These are phyloP conservation scores for Xerocomellus intermedius DNA, from an alignment of 768 basidiomycete genomes.

Conservation along the genomic window DNA sequence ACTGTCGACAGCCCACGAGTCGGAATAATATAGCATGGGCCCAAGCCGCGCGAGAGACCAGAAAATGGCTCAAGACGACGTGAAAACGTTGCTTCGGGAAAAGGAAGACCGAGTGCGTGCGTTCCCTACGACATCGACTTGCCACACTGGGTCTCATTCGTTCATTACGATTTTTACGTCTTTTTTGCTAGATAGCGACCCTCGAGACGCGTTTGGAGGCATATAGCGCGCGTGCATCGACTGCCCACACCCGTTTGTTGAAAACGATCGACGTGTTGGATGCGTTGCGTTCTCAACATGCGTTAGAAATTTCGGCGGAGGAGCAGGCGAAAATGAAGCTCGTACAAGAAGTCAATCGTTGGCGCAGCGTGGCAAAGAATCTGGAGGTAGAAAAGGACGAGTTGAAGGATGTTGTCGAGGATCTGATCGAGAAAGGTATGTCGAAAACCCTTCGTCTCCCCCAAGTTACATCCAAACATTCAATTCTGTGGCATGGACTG, in stretches of 20 bases:
- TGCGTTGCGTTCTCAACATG: constrained; percentile 38
- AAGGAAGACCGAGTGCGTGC: constrained; percentile 29
- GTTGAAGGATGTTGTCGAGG: constrained; percentile 49
- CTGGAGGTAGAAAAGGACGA: constrained; percentile 52
- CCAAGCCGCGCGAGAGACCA: constrained; percentile 21
- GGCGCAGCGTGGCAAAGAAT: constrained; percentile 30
- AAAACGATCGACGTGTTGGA: constrained; percentile 53
- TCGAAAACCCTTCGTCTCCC: not conserved
- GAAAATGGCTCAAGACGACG: constrained; percentile 19
- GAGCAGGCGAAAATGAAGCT: constrained; percentile 35
- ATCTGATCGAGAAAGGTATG: constrained; percentile 61
- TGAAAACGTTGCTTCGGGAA: constrained; percentile 17
- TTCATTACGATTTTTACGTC: not conserved
- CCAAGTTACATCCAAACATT: not conserved
- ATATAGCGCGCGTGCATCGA: constrained; percentile 39
- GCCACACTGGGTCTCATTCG: not conserved
- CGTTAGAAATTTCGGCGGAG: constrained; percentile 38
- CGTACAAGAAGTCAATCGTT: constrained; percentile 38
- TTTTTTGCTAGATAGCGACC: constrained; percentile 22
- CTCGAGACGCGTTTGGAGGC: constrained; percentile 36
- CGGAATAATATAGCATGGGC: constrained; percentile 21
- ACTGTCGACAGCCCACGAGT: not conserved
- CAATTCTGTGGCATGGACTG: not conserved
- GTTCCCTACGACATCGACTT: not conserved
- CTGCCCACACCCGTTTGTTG: constrained; percentile 46